Evolutionary conservation across 2,329 filamentous ascomycete genomes (phyloP), one percentile per base, ranked within the genome.

Genomic region (Fusarium multiceps): DNA sequence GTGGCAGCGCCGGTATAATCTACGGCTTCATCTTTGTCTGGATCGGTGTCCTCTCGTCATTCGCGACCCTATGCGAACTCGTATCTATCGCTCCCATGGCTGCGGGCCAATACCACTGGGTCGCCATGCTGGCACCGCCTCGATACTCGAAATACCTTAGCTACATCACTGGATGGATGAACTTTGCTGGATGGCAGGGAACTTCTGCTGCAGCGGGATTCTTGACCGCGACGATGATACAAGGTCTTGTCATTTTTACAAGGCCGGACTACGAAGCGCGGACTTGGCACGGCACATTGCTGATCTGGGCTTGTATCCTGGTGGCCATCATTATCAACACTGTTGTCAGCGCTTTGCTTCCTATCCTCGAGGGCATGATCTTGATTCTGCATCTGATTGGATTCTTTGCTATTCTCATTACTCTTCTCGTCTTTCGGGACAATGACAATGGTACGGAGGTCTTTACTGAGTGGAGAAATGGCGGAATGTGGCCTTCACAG

Each of bases 21-120:
- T 87, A 85, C 67, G 84, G 84, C 49, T 87, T 83, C 75, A 79
- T 87, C 32, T 82, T 87, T 48, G 82, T 84, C 20, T 86, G 84
- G 83, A 71, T 78, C 20, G 83, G 82, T 2, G 86, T 82, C 1
- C 69, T 74, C 11, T 73, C 72, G 27, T 67, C 70, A 25, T 74
- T 74, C 20, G 68, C 72, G 2, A 69, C 64, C 7, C 72, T 74
- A 9, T 71, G 72, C 30, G 72, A 74, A 25, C 72, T 74, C 14
- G 67, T 74, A 0, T 74, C 72, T 2, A 74, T 74, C 18, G 72
- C 72, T 2, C 72, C 72, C 0, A 74, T 69, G 25, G 64, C 72
- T 7, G 72, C 68, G 14, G 72, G 72, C 1, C 72, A 74, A 27
- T 74, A 74, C 12, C 69, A 74, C 34, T 74, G 72, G 72, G 72